A percentile compares a stretch with the other conserved stretches of the same genome.
Conservation (phyloP, 1,284 basidiomycete genomes). For the Puccinia polysora region DNA sequence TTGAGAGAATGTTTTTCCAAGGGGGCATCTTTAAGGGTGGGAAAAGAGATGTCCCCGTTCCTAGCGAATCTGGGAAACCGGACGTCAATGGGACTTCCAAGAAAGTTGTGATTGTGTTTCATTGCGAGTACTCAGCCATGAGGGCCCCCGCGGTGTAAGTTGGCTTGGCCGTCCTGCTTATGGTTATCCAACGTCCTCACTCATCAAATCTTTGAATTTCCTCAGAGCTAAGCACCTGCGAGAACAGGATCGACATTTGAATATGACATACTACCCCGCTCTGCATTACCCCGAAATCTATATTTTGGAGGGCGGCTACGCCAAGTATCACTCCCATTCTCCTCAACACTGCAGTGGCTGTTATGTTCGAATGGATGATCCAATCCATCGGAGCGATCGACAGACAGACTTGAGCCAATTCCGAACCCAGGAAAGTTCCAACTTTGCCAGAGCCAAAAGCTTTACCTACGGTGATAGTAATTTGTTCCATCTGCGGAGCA, state of each 20-base stretch:
- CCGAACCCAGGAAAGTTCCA: constrained; percentile 61
- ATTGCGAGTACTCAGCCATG: constrained; percentile 95
- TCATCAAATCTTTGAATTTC: constrained; percentile 42
- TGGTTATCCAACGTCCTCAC: background rate
- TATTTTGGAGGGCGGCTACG: constrained; percentile 92
- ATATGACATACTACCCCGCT: constrained; percentile 80
- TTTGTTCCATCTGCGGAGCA: no score
- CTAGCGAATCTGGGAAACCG: constrained; percentile 73
- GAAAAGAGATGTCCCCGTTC: constrained; percentile 60
- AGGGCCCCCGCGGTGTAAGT: constrained; percentile 88
- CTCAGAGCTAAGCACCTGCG: constrained; percentile 82
- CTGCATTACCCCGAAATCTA: constrained; percentile 97
- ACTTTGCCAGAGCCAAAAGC: constrained; percentile 74
- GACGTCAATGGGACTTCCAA: constrained; percentile 55
- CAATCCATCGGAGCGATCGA: constrained; percentile 69
- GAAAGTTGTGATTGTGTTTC: constrained; percentile 87
- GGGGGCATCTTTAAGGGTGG: constrained; percentile 47
- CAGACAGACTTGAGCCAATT: constrained; percentile 84
- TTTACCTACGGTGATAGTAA: constrained; percentile 74
- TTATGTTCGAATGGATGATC: constrained; percentile 94
- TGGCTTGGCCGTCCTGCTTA: constrained; percentile 3
- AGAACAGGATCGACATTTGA: constrained; percentile 78
- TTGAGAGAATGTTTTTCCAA: constrained; percentile 66
- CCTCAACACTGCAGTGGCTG: constrained; percentile 1
- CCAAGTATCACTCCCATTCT: constrained; percentile 57